phyloP scores from a whole-genome alignment of 1,284 basidiomycete species.

The Anthracocystis panici-leucophaei region DNA sequence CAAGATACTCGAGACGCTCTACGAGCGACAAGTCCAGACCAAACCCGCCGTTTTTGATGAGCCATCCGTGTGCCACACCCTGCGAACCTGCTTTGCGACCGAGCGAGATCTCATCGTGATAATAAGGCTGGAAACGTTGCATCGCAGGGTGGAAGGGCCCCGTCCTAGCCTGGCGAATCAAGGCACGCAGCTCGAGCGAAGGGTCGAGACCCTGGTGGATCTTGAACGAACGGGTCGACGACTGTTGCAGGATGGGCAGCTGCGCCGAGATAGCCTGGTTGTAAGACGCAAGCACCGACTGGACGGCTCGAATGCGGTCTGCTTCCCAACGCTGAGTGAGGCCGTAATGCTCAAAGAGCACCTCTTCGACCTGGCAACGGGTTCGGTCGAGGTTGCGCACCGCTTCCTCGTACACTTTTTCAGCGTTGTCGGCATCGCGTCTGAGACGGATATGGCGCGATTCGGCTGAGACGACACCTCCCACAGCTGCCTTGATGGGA shows the following conservation, averaged over 20 bases:
- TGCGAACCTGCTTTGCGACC: conserved; percentile 42
- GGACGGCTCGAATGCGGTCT: conserved; percentile 63
- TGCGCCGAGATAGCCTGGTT: conserved; percentile 37
- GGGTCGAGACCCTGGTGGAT: conserved; percentile 38
- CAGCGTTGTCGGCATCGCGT: conserved; percentile 62
- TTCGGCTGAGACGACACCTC: conserved; percentile 57
- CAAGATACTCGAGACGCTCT: conserved; percentile 49
- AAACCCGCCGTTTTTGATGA: conserved; percentile 61
- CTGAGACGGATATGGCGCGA: conserved; percentile 61
- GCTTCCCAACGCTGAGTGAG: conserved; percentile 62
- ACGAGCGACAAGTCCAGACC: conserved; percentile 61
- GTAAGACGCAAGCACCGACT: conserved; percentile 53
- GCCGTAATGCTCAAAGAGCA: conserved; percentile 61
- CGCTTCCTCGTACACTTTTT: conserved; percentile 56
- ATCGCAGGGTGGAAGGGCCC: conserved; percentile 63
- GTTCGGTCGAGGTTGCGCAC: conserved; percentile 60
- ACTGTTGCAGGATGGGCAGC: conserved; percentile 41
- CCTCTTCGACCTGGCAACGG: conserved; percentile 61
- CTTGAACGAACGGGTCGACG: conserved; percentile 29
- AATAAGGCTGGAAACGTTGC: conserved; percentile 65
- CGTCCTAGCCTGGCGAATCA: conserved; percentile 56
- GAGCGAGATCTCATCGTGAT: conserved; percentile 63
- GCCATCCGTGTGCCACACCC: conserved; percentile 31
- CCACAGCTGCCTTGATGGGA: conserved; percentile 58
- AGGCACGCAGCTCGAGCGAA: conserved; percentile 39